Evolutionary conservation across 306 rosid species (phyloP), one percentile per base, ranked within the genome.

Genomic region (Pterocarpus macrocarpus): DNA sequence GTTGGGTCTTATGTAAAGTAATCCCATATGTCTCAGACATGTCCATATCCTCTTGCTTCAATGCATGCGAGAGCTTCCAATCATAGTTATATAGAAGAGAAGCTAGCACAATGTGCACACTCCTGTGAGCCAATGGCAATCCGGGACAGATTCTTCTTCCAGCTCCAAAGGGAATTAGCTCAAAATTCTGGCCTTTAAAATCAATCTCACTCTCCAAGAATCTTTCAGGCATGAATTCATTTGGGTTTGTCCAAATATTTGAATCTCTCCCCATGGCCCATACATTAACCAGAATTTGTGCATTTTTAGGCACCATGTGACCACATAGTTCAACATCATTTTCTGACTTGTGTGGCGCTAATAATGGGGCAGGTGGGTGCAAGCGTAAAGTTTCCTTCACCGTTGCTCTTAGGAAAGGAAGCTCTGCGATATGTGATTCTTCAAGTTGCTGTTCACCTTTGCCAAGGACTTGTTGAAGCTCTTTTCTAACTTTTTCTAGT

Each of bases 111-210:
- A 17, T 1, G n/a, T 81, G 75, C 28, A 64, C 5, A 4, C 68
- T 53, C 15, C 67, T 63, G 30, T 2, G 22, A 1, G 79, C 79
- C 14, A 80, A 71, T 9, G 84, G 59, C 30, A 80, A 39, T 0
- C 84, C 79, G 28, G 79, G 79, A 9, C 75, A 81, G 0, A 81
- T 73, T 15, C 84, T 73, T 81, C 80, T 81, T 13, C 84, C 80
- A 15, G 80, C 84, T 55, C 80, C 80, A 43, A 81, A 81, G 6
- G 84, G 79, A 63, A 80, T 71, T 0, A 80, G 4, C 36, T 80
- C 73, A 71, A 80, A 22, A 22, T 22, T 22, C 28, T 22, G 28
- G 28, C 28, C 28, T 22, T 22, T 22, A 22, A 22, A 22, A 0
- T 22, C 28, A 22, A 22, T 22, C 43, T 69, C 77, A 2, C 69